Conservation (phyloP, 2,329 filamentous ascomycete genomes). For the Diplodia sapinea region DNA sequence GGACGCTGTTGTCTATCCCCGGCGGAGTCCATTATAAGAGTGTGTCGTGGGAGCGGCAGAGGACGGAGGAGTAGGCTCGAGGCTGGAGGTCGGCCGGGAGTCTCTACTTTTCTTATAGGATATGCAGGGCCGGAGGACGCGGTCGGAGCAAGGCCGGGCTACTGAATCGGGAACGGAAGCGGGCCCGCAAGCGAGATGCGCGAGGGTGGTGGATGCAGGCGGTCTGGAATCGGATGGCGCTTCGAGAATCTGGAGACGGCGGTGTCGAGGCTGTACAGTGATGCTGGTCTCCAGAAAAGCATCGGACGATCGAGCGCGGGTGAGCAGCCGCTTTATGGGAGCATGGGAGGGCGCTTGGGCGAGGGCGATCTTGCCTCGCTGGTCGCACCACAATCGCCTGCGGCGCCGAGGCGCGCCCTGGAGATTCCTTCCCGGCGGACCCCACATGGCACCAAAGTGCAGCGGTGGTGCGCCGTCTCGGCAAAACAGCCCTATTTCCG, state of each 20-base stretch:
- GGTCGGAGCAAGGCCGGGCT: slow-evolving; percentile 13
- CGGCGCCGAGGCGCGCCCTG: slow-evolving; percentile 20
- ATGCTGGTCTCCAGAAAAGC: background rate
- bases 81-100: background rate
- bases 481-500: slow-evolving; percentile 14
- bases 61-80: slow-evolving; percentile 1
- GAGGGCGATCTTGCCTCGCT: slow-evolving; percentile 23
- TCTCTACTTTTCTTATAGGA: slow-evolving; percentile 23
- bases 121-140: slow-evolving; percentile 8
- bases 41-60: background rate
- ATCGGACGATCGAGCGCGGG: slow-evolving; percentile 26
- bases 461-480: slow-evolving; percentile 1
- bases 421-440: slow-evolving; percentile 7
- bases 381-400: slow-evolving; percentile 20
- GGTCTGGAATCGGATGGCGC: slow-evolving; percentile 9
- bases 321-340: slow-evolving; percentile 23
- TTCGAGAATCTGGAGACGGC: slow-evolving; percentile 17
- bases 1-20: slow-evolving; percentile 31
- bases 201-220: slow-evolving; percentile 17
- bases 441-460: slow-evolving; percentile 15
- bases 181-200: slow-evolving; percentile 22
- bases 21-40: slow-evolving; percentile 23
- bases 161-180: slow-evolving; percentile 27
- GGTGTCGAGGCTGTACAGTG: slow-evolving; percentile 8
- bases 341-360: slow-evolving; percentile 8